phyloP scores from a whole-genome alignment of 1,139 yeast genomes.

The Suhomyces chickasaworum region DNA sequence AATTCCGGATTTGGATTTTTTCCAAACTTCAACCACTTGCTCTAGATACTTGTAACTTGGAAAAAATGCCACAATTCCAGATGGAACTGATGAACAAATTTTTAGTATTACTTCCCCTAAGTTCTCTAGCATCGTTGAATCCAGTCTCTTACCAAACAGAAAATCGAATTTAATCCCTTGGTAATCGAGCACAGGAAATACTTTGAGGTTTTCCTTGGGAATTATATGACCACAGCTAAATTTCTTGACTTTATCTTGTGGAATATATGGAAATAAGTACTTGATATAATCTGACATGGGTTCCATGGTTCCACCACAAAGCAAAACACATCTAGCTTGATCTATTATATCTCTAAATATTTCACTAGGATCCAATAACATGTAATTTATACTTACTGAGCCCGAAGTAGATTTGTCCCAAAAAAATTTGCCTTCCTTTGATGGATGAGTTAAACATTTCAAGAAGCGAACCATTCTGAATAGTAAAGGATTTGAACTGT shows the following conservation, averaged over 20 bases:
- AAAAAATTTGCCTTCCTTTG: slow-evolving; percentile 78
- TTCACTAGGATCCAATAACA: slow-evolving; percentile 79
- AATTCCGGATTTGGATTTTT: slow-evolving; percentile 24
- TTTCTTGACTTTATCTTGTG: slow-evolving; percentile 42
- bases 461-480: slow-evolving; percentile 69
- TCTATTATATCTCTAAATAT: slow-evolving; percentile 67
- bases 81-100: slow-evolving; percentile 55
- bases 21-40: slow-evolving; percentile 56
- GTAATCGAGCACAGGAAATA: slow-evolving; percentile 49
- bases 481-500: slow-evolving; percentile 55
- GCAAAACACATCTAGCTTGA: slow-evolving; percentile 66
- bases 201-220: slow-evolving; percentile 67
- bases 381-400: slow-evolving; percentile 55
- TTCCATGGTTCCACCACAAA: slow-evolving; percentile 98
- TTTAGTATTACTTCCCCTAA: slow-evolving; percentile 55
- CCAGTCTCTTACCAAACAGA: slow-evolving; percentile 64
- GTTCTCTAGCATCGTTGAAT: slow-evolving; percentile 44
- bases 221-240: slow-evolving; percentile 87
- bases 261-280: slow-evolving; percentile 63
- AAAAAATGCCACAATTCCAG: slow-evolving; percentile 78
- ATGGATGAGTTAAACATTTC: slow-evolving; percentile 68
- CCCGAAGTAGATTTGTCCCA: slow-evolving; percentile 46
- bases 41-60: slow-evolving; percentile 80
- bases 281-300: slow-evolving; percentile 73
- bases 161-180: slow-evolving; percentile 53